Evolutionary conservation across 129 eudicot species (phyloP).

Genomic region (Silybum marianum): DNA sequence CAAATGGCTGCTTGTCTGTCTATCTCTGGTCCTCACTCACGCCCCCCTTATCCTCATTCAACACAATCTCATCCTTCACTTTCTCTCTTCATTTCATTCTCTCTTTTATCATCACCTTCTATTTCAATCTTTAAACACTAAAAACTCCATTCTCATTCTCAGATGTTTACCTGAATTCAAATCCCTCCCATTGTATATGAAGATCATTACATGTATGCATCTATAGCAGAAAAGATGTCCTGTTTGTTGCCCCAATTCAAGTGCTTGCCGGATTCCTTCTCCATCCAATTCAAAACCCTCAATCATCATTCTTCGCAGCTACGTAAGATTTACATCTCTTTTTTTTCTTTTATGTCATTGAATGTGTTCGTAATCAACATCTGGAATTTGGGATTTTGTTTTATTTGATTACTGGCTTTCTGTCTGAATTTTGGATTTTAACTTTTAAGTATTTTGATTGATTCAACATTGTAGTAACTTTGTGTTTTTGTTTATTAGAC

Average conservation of each 20-base stretch:
- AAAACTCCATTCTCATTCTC: background rate
- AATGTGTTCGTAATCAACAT: background rate
- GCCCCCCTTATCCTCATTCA: slow-evolving; percentile 28
- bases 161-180: slow-evolving; percentile 2
- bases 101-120: background rate
- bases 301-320: slow-evolving; percentile 35
- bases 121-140: background rate
- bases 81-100: slow-evolving; percentile 22
- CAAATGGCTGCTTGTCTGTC: slow-evolving; percentile 27
- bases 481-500: background rate
- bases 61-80: slow-evolving; percentile 25
- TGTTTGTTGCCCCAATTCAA: slow-evolving; percentile 93
- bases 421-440: background rate
- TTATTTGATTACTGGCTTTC: background rate
- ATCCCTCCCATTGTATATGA: background rate
- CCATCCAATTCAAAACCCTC: slow-evolving; percentile 52
- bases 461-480: slow-evolving; percentile 32
- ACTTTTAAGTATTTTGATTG: slow-evolving; percentile 6
- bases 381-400: slow-evolving; percentile 15
- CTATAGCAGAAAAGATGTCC: slow-evolving; percentile 59
- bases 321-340: slow-evolving; percentile 38
- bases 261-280: slow-evolving; percentile 75
- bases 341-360: background rate
- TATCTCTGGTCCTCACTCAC: slow-evolving; percentile 25
- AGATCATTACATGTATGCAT: slow-evolving; percentile 24